Evolutionary conservation across 306 rosid genomes (phyloP), one percentile per base, ranked within the genome.

Genomic region (Sindora glabra): DNA sequence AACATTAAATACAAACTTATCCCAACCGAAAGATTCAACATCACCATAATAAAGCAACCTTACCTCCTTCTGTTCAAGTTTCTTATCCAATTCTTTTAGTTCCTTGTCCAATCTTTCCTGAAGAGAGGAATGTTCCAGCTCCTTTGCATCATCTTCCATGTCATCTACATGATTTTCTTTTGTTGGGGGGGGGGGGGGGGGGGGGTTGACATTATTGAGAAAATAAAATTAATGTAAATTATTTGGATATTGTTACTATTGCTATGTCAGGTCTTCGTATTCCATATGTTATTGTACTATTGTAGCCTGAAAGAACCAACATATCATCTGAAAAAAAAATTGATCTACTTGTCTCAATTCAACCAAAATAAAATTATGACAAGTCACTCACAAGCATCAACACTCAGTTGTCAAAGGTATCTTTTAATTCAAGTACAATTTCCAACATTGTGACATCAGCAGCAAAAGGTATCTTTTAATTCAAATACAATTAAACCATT

Each of bases 41-140:
- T 48, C 14, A 48, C n/a, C n/a, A n/a, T n/a, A 7, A 39, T 11
- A 5, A 18, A 18, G 22, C n/a, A 48, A 23, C 8, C 34, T 65
- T 62, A 92, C 99, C 99, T 94, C 97, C 76, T 94, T 94, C 49
- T 86, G 95, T 68, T 94, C 99, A 42, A 94, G 97, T 70, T 73
- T 83, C 72, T 78, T 89, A 54, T 94, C 99, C 78, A 94, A 77
- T 69, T 89, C 99, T 69, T 84, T 94, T 38, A 94, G 94, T 75
- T 94, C 99, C 66, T 41, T 77, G 27, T 86, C 99, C 48, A 86
- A 65, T 74, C 83, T 80, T 72, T 94, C 90, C 74, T 94, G 99
- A 65, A 86, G 77, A 75, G 97, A 81, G 66, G 94, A 94, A 75
- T 89, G 94, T 40, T 94, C 97, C 71, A 75, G 74, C 73, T 89